phyloP scores from a whole-genome alignment of 78 protist species.

The Monosiga brevicollis region DNA sequence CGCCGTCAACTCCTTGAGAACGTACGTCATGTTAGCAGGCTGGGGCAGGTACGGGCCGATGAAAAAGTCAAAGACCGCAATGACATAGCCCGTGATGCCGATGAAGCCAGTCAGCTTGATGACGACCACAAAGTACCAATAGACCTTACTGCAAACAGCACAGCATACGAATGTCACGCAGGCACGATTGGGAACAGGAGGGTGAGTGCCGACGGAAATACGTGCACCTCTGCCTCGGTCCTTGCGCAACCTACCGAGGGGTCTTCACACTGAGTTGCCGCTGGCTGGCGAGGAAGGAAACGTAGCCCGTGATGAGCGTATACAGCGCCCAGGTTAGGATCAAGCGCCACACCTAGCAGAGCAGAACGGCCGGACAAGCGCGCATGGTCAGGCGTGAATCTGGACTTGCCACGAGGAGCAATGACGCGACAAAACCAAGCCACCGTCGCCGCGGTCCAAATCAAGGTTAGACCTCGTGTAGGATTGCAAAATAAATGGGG shows the following conservation, averaged over 20 bases:
- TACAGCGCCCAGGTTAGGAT: background rate
- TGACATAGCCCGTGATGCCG: background rate
- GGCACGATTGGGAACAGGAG: too few relatives aligned
- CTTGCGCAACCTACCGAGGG: background rate
- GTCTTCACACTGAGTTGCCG: background rate
- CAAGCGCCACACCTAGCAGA: background rate
- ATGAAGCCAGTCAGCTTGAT: background rate
- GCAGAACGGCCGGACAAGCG: too few relatives aligned
- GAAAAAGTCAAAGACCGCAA: background rate
- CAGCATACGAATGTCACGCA: too few relatives aligned
- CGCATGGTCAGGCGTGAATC: too few relatives aligned
- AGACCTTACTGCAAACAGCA: background rate
- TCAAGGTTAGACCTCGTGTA: background rate
- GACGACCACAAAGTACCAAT: background rate
- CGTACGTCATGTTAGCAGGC: background rate
- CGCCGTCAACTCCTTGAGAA: too few relatives aligned
- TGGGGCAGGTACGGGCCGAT: background rate
- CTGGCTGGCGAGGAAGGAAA: background rate
- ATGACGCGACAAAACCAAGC: too few relatives aligned
- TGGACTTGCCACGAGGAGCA: too few relatives aligned
- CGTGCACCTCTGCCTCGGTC: too few relatives aligned
- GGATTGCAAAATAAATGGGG: background rate
- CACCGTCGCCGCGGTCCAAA: too few relatives aligned
- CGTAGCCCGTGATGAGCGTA: background rate
- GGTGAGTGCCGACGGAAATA: too few relatives aligned